Percentiles rank a stretch among this genome's conserved stretches.
These are phyloP conservation scores for Cercospora sp. DNA, from an alignment of 2,329 filamentous ascomycete genomes.

Conservation along the genomic window DNA sequence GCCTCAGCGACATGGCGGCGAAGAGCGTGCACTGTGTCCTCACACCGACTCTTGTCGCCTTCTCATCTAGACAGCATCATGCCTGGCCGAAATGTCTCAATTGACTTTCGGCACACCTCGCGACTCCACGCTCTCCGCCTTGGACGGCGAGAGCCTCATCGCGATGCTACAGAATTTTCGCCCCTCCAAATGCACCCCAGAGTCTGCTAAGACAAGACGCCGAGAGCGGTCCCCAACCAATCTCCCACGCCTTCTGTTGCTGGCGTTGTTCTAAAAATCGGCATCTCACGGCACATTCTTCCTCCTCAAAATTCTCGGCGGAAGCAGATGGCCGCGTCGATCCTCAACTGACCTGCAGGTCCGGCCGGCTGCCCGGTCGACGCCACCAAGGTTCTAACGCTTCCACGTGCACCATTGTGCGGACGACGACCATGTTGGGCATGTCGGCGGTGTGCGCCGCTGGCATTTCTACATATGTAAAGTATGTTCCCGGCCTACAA, in stretches of 20 bases:
- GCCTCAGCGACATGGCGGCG: not conserved
- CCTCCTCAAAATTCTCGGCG: not conserved
- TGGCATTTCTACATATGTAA: not conserved
- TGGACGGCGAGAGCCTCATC: not conserved
- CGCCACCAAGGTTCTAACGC: not conserved
- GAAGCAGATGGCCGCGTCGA: conserved; percentile 1
- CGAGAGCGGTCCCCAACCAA: conserved; percentile 1
- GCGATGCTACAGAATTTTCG: not conserved
- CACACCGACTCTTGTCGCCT: conserved; percentile 9
- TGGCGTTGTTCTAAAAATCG: not conserved
- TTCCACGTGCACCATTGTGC: not conserved
- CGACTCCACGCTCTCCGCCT: not conserved
- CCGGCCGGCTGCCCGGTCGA: conserved; percentile 1
- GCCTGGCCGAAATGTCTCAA: not conserved
- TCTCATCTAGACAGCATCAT: not conserved
- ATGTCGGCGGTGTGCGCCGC: not conserved
- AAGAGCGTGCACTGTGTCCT: not conserved
- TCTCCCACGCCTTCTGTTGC: not conserved
- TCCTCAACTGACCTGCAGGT: conserved; percentile 8
- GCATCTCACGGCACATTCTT: conserved; percentile 7
- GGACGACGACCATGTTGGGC: not conserved
- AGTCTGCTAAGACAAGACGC: not conserved
- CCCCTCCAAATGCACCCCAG: conserved; percentile 2
- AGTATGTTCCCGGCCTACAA: not conserved
- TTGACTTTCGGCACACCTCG: conserved; percentile 1